Percentiles rank a stretch among this genome's conserved stretches.
Evolutionary conservation across 331 rosid species (phyloP).

Genomic region (Prunus yedoensis): DNA sequence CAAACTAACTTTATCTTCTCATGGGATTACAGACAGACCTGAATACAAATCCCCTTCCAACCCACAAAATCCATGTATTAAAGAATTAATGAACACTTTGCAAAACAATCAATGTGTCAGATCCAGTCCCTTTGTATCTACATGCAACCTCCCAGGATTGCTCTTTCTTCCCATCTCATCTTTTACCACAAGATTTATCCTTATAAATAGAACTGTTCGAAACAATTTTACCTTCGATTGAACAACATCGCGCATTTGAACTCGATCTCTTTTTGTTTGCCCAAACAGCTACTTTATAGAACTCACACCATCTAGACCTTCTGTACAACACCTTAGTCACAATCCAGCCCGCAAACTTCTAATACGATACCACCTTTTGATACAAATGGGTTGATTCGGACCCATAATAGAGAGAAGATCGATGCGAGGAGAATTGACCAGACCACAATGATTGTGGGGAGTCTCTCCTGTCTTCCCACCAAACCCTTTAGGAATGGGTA

Average conservation of each 20-base stretch:
- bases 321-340: conserved; percentile 39
- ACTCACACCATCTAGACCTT: conserved; percentile 12
- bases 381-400: conserved; percentile 78
- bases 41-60: conserved; percentile 23
- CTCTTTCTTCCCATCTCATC: conserved; percentile 1
- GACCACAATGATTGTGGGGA: conserved; percentile 80
- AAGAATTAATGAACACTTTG: conserved; percentile 34
- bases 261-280: neutral
- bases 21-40: conserved; percentile 20
- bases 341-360: conserved; percentile 86
- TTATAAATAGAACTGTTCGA: neutral
- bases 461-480: conserved; percentile 59
- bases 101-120: conserved; percentile 29
- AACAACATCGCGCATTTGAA: neutral
- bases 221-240: conserved; percentile 10
- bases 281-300: conserved; percentile 17
- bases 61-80: conserved; percentile 24
- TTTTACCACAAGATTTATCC: neutral
- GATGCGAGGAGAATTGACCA: conserved; percentile 89
- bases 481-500: conserved; percentile 85
- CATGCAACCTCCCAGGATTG: conserved; percentile 25
- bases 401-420: conserved; percentile 78
- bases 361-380: conserved; percentile 56
- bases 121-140: conserved; percentile 34
- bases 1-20: conserved; percentile 7